Percentiles rank a stretch among this genome's conserved stretches.
Evolutionary conservation across 2,329 filamentous ascomycete species (phyloP).

Genomic region (Alternaria sp.): DNA sequence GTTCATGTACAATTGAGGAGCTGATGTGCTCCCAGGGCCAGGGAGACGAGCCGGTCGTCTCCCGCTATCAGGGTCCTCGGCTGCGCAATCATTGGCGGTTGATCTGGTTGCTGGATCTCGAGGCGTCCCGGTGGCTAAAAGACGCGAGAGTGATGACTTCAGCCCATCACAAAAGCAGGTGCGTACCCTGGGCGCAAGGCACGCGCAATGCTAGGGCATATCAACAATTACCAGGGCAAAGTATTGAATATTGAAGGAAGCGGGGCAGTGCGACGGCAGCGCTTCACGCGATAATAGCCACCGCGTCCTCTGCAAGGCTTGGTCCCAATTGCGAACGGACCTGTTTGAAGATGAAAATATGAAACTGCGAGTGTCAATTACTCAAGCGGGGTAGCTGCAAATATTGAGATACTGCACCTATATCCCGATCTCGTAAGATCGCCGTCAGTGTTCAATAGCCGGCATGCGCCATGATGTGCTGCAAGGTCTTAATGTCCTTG

Average conservation of each 20-base stretch:
- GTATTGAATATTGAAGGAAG: slow-evolving; percentile 8
- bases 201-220: not conserved
- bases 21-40: slow-evolving; percentile 18
- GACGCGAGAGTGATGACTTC: slow-evolving; percentile 7
- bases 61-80: slow-evolving; percentile 19
- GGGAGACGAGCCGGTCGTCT: slow-evolving; percentile 31
- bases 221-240: slow-evolving; percentile 1
- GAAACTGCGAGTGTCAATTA: not conserved
- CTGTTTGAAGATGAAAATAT: not conserved
- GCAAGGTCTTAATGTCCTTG: slow-evolving; percentile 10
- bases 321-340: slow-evolving; percentile 2
- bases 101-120: slow-evolving; percentile 8
- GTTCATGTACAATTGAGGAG: slow-evolving; percentile 7
- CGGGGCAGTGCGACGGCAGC: slow-evolving; percentile 7
- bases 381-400: slow-evolving; percentile 4
- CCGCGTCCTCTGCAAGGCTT: not conserved
- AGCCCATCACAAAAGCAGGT: slow-evolving; percentile 12
- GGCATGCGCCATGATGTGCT: slow-evolving; percentile 16
- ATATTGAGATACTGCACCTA: slow-evolving; percentile 22
- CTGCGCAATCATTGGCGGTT: slow-evolving; percentile 16
- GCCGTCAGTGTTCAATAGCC: slow-evolving; percentile 16
- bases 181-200: slow-evolving; percentile 3
- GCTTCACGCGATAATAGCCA: slow-evolving; percentile 6
- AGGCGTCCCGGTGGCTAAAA: slow-evolving; percentile 7
- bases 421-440: slow-evolving; percentile 24